Evolutionary conservation across 2,329 filamentous ascomycete genomes (phyloP).

Genomic region (Pseudonectria foliicola): DNA sequence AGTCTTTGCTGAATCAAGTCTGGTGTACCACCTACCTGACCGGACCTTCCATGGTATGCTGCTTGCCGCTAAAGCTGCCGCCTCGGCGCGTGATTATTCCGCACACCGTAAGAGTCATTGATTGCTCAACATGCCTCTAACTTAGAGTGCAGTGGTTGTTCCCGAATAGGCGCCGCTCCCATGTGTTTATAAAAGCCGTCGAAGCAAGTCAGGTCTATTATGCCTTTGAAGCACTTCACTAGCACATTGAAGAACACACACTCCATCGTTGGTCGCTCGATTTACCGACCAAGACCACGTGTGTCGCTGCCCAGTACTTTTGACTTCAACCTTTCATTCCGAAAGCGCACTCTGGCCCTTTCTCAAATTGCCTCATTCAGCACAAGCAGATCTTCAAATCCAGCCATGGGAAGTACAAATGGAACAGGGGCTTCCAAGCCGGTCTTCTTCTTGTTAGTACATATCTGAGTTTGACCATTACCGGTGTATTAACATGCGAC

Average conservation of each 20-base stretch:
- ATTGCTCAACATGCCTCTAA: conserved; percentile 3
- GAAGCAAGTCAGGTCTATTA: too few relatives aligned
- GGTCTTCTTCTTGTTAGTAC: conserved; percentile 37
- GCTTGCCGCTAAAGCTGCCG: too few relatives aligned
- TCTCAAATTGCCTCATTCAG: not conserved
- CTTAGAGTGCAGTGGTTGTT: not conserved
- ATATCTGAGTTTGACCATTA: not conserved
- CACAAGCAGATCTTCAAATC: conserved; percentile 5
- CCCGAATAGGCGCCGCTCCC: too few relatives aligned
- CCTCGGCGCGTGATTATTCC: conserved; percentile 11
- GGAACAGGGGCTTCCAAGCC: conserved; percentile 28
- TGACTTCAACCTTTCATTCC: not conserved
- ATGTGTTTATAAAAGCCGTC: too few relatives aligned
- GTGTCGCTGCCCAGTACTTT: conserved; percentile 1
- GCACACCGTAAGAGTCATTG: conserved; percentile 20
- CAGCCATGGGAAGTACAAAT: conserved; percentile 28
- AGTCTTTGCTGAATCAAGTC: too few relatives aligned
- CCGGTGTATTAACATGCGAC: not conserved
- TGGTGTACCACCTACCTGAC: too few relatives aligned
- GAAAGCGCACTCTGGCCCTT: conserved; percentile 7
- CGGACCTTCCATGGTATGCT: too few relatives aligned
- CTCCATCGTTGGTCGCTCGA: conserved; percentile 8
- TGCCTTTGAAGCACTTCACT: too few relatives aligned
- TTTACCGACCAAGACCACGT: conserved; percentile 18
- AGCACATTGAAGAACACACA: too few relatives aligned